Percentiles rank a stretch among this genome's conserved stretches.
Conservation (phyloP, 257 asterid genomes). For the Penstemon davidsonii region DNA sequence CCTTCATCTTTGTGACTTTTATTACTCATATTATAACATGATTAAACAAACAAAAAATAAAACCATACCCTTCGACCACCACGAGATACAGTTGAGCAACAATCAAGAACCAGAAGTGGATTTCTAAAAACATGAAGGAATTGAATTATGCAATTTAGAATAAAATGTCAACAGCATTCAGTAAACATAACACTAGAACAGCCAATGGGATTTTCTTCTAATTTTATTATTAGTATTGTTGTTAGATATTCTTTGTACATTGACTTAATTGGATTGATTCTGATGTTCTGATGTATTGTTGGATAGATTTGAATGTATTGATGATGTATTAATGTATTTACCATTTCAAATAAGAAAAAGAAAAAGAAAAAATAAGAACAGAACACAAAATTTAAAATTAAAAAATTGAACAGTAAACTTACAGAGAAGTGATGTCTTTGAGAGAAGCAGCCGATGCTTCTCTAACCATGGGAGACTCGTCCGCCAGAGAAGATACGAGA, state of each 20-base stretch:
- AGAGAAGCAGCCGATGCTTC: constrained; percentile 87
- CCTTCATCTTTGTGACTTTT: background rate
- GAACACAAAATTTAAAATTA: background rate
- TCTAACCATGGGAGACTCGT: constrained; percentile 80
- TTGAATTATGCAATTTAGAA: background rate
- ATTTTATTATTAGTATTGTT: no score
- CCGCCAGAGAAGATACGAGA: constrained; percentile 82
- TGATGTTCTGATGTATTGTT: no score
- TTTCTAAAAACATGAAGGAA: constrained; percentile 47
- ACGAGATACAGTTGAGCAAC: constrained; percentile 78
- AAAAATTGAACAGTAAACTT: constrained; percentile 4
- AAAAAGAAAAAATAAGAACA: background rate
- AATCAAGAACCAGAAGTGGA: constrained; percentile 93
- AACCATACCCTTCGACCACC: constrained; percentile 86
- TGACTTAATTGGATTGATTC: no score
- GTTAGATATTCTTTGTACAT: no score
- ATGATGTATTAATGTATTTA: no score
- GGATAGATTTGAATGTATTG: no score
- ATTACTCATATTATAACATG: background rate
- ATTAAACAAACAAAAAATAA: constrained; percentile 13
- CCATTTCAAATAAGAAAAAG: no score
- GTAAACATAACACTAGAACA: no score
- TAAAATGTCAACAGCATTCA: background rate
- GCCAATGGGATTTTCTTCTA: no score
- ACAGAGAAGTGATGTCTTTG: constrained; percentile 79